Evolutionary conservation across 805 yeast species (phyloP), one percentile per base, ranked within the genome.

Genomic region (Hanseniaspora mollemarum): DNA sequence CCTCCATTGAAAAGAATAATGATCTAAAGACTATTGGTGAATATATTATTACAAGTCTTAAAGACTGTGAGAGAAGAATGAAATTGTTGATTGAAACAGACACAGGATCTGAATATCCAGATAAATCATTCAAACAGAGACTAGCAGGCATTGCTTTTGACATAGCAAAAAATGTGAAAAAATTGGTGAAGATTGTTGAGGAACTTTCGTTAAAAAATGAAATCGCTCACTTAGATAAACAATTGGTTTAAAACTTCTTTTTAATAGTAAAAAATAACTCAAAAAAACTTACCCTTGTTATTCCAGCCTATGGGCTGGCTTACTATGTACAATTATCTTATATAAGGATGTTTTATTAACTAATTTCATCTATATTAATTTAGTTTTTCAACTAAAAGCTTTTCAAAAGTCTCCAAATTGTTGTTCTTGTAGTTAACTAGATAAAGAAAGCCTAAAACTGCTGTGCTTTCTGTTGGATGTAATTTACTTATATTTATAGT

Each of bases 91-190:
- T 56, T 24, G 63, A 62, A 25, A 66, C 68, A 18, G 60, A 60
- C 22, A 65, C 66, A 37, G 83, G 80, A 56, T 67, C 60, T 32
- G 85, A 80, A 49, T 80, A 75, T 61, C 96, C 96, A 1, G 94
- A 87, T 62, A 83, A 84, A 64, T 83, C 83, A 58, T 82, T 87
- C 69, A 86, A 86, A 66, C 96, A 90, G 66, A 77, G 96, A 60
- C 76, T 90, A 56, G 97, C 97, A 0, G 96, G 96, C 2, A 83
- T 88, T 57, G 90, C 95, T 26, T 90, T 87, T 68, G 97, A 90
- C 64, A 85, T 90, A 67, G 96, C 96, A 22, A 87, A 90, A 66
- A 83, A 94, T 64, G 90, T 96, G 4, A 90, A 88, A 65, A 97
- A 90, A 65, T 74, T 90, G 61, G 97, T 90, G 19, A 88, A 88